Base-by-base conservation (phyloP, 2,329 filamentous ascomycete genomes). In the Trematosphaeria pertusa region DNA sequence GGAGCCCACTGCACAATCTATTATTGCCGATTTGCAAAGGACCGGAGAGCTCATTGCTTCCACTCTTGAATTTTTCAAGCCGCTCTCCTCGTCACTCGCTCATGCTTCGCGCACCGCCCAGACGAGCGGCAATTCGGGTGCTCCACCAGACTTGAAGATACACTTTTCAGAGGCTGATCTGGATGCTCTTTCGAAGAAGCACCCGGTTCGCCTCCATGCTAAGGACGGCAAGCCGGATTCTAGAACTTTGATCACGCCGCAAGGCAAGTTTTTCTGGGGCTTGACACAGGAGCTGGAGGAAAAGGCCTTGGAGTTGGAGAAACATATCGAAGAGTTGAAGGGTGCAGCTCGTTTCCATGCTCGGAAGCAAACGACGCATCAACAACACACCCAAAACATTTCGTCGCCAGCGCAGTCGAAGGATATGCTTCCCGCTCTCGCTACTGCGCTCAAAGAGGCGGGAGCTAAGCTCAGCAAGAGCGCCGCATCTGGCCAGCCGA, bases 241-340 rank as follows among this genome's bases (percentile, higher is more conserved):
- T 1, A 81, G 87, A 19, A 84, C 88, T 53, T 80, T 92, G 56
- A 83, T 92, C 41, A 91, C 88, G 0, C 87, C 88, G 0, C 85
- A 87, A 51, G 88, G 89, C 9, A 86, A 89, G 52, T 89, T 87
- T 64, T 78, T 93, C n/a, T 85, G 87, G 54, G 87, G 88, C 47
- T 73, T 94, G 43, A 85, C 80, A 1, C 73, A 80, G 3, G 83
- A 87, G 32, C 85, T 92, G 52, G 88, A 92, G 63, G 78, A 86
- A 24, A 80, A 81, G 4, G 92, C 88, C 56, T 75, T 93, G 9
- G 78, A 83, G 39, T 78, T 93, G 4, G 89, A 93, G 68, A 75
- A 78, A 35, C 57, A 63, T 10, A 69, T 73, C 19, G 65, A 69
- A 44, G 60, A 64, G 37, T 33, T 64, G 2, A 61, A 62, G 36